Evolutionary conservation across 75 land plant species (phyloP), one percentile per base, ranked within the genome.

Genomic region (Isoetes taiwanensis): DNA sequence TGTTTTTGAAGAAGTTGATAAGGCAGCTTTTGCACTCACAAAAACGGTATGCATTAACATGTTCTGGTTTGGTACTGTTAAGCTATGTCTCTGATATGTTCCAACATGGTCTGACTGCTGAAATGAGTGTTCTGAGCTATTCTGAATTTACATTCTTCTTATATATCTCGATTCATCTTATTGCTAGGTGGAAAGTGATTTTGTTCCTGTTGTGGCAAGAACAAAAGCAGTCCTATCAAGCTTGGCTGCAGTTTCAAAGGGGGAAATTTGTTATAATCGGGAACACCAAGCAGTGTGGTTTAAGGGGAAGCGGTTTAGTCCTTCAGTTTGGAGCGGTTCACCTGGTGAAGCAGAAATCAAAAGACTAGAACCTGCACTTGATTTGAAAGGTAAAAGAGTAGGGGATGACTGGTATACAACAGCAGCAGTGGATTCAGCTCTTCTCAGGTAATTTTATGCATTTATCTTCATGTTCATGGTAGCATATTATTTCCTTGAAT

Each of bases 361-460:
- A 31, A 72, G 64, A 28, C 75, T 90, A 35, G 65, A 32, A 56
- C 77, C 78, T 52, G 94, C 95, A 28, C 30, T 58, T 5, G 89
- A 90, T 72, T 70, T 78, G 2, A 90, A 80, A 65, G 88, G 97
- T 10, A 76, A 74, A 80, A 80, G 78, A 70, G 89, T 79, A 54
- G 76, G 90, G 67, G 88, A 78, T 30, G 94, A 86, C 34, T 86
- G 87, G 94, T 79, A 64, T 60, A 86, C 94, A 6, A 86, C 97
- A 1, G 32, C 5, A 33, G 64, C 68, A 21, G 85, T 90, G 26
- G 97, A 90, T 35, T 62, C 70, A 28, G 85, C 95, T 4, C 69
- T 90, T 54, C 54, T 14, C 6, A 73, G 84, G 90, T 82, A n/a
- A n/a, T n/a, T n/a, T n/a, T n/a, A n/a, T n/a, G n/a, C n/a, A n/a